Percentiles rank a stretch among this genome's conserved stretches.
These are phyloP conservation scores for Xylariaceae sp. DNA, from an alignment of 2,329 filamentous ascomycete genomes.

Conservation along the genomic window DNA sequence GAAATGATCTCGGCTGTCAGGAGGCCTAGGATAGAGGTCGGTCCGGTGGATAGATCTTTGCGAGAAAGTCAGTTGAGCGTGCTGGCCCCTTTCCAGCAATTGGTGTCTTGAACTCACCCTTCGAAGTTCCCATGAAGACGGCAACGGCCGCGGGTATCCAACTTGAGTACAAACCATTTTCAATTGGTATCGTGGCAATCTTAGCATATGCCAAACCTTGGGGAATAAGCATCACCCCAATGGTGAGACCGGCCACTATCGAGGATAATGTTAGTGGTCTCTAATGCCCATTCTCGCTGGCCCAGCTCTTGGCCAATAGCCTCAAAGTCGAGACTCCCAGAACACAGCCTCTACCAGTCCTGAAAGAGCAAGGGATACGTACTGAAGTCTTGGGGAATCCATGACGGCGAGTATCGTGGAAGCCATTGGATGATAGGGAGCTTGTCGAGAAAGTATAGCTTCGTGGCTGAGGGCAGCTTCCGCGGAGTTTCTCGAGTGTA, in stretches of 20 bases:
- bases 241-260: slow-evolving; percentile 53
- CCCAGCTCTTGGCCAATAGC: no score
- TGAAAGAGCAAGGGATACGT: slow-evolving; percentile 2
- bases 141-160: slow-evolving; percentile 56
- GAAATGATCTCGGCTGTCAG: slow-evolving; percentile 58
- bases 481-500: slow-evolving; percentile 25
- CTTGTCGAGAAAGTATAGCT: slow-evolving; percentile 55
- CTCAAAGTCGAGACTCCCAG: no score
- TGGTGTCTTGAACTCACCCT: slow-evolving; percentile 36
- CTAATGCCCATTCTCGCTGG: no score
- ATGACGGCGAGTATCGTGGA: slow-evolving; percentile 55
- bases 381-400: slow-evolving; percentile 55
- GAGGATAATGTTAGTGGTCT: no score
- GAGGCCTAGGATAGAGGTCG: slow-evolving; percentile 61
- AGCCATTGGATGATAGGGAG: slow-evolving; percentile 60
- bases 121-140: slow-evolving; percentile 58
- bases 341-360: no score
- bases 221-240: slow-evolving; percentile 57
- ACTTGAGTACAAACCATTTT: slow-evolving; percentile 55
- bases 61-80: slow-evolving; percentile 17
- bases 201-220: slow-evolving; percentile 60
- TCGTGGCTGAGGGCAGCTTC: slow-evolving; percentile 47
- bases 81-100: slow-evolving; percentile 18
- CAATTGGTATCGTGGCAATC: slow-evolving; percentile 57
- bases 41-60: slow-evolving; percentile 56